Evolutionary conservation across 768 basidiomycete genomes (phyloP).

Genomic region (Podaxis rugospora): DNA sequence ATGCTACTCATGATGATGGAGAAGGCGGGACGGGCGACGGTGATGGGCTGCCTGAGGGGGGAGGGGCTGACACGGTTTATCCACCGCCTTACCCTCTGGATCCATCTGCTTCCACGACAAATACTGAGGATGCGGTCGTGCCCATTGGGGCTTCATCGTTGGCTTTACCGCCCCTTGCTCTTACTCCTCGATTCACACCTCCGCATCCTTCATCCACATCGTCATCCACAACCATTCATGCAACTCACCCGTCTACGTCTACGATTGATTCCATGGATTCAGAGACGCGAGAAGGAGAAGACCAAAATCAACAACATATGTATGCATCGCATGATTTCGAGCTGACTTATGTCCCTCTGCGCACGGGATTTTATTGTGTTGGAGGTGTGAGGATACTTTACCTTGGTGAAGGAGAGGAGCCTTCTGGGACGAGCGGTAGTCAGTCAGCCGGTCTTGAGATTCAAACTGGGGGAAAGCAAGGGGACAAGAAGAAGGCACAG

Average conservation of each 20-base stretch:
- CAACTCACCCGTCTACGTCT: conserved; percentile 12
- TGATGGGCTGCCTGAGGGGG: not conserved
- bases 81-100: conserved; percentile 4
- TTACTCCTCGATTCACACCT: not conserved
- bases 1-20: not conserved
- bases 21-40: conserved; percentile 13
- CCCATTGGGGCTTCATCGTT: conserved; percentile 8
- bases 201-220: conserved; percentile 2
- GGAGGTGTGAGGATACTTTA: conserved; percentile 74
- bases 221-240: not conserved
- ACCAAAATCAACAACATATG: conserved; percentile 19
- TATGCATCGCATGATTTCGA: conserved; percentile 55
- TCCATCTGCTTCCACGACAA: conserved; percentile 39
- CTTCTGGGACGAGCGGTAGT: not conserved
- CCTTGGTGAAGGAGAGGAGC: conserved; percentile 29
- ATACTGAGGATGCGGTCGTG: conserved; percentile 28
- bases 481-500: conserved; percentile 31
- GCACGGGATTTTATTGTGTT: conserved; percentile 54
- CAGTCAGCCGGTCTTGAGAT: not conserved
- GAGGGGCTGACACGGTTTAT: not conserved
- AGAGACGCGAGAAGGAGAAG: conserved; percentile 12
- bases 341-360: conserved; percentile 54
- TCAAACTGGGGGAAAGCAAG: conserved; percentile 1
- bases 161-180: not conserved
- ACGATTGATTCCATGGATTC: conserved; percentile 3